Evolutionary conservation across 1,284 basidiomycete genomes (phyloP), one percentile per base, ranked within the genome.

Genomic region (Cryptococcus amylolentus): DNA sequence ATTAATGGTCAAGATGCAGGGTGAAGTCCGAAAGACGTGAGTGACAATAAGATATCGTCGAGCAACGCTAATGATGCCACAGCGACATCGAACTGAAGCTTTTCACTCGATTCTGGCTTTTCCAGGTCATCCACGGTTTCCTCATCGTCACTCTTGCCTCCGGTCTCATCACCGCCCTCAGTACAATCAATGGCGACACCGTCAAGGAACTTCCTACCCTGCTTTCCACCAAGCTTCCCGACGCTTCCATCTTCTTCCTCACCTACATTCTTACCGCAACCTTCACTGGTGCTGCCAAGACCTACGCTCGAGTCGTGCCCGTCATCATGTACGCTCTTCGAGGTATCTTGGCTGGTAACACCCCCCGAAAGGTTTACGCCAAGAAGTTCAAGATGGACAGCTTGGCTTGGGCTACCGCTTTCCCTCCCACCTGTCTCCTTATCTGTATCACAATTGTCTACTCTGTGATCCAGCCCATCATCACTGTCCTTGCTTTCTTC

Each of bases 91-190:
- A 98, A 70, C 82, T 96, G 23, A 89, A 88, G 57, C 79, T 97
- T 62, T 96, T 97, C 89, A 85, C 85, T 5, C 84, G 95, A 41
- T 97, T 84, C 80, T 97, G 94, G 80, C 79, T 89, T 55, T 98
- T 98, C 84, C 87, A 88, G 78, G 88, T 95, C 59, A 82, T 95
- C 51, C 88, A 94, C 77, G 90, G 89, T 39, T 96, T 96, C 84
- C 79, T 96, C 39, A 85, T 95, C 64, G 84, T 94, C 39, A 89
- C 92, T 0, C 70, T 95, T 38, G 81, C 85, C 37, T 87, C 88
- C 8, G 93, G 93, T 58, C 83, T 96, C 56, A 82, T 91, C 55
- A 81, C 84, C 2, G 82, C 90, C 0, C 80, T 93, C 5, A 79
- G 82, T 2, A 68, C 80, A n/a, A 75, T 95, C 37, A 27, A 16